Evolutionary conservation across 2,329 filamentous ascomycete genomes (phyloP).

Genomic region (Scopulariopsis brevicaulis): DNA sequence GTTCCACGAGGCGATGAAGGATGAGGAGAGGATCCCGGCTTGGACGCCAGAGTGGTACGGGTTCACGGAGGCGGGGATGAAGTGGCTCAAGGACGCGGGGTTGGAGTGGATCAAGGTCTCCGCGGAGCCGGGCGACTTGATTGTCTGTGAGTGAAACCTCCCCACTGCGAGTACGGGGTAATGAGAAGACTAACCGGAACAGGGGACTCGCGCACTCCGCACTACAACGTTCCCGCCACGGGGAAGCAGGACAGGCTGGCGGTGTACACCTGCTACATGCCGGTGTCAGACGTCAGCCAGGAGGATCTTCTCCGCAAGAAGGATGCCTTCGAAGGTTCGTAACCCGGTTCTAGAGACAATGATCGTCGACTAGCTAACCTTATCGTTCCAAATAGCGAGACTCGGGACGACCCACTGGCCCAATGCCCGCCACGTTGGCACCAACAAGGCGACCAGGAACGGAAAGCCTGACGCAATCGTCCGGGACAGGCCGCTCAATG

Average conservation of each 20-base stretch:
- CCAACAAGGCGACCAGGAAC: constrained; percentile 10
- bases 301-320: constrained; percentile 29
- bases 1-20: constrained; percentile 21
- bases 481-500: constrained; percentile 23
- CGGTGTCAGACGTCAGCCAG: constrained; percentile 23
- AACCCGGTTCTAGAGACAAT: neutral
- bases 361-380: neutral
- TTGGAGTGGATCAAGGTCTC: constrained; percentile 22
- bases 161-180: neutral
- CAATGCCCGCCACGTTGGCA: constrained; percentile 14
- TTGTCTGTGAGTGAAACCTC: constrained; percentile 18
- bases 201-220: constrained; percentile 24
- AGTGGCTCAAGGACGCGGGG: constrained; percentile 21
- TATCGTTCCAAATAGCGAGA: constrained; percentile 5
- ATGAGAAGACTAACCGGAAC: neutral
- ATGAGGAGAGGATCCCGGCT: constrained; percentile 20
- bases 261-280: constrained; percentile 14
- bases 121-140: constrained; percentile 28
- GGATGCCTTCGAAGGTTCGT: constrained; percentile 21
- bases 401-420: constrained; percentile 31
- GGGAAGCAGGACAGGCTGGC: constrained; percentile 6
- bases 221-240: constrained; percentile 25
- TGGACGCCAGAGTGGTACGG: constrained; percentile 22
- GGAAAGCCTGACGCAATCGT: constrained; percentile 19
- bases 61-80: constrained; percentile 21